phyloP scores from a whole-genome alignment of 106 monocot species.

The Posidonia australis region DNA sequence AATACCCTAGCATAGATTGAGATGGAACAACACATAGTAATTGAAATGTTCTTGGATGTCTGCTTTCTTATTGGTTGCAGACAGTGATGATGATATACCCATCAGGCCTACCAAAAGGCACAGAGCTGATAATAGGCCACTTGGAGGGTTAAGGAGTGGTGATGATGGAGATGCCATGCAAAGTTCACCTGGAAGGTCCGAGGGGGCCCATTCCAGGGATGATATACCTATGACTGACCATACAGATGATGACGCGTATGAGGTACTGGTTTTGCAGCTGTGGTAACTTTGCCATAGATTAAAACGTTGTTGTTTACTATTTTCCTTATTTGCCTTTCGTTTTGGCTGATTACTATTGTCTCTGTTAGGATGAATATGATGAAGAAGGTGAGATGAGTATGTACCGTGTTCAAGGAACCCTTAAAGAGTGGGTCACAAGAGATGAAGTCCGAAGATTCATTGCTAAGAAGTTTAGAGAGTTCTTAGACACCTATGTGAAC shows the following conservation, averaged over 20 bases:
- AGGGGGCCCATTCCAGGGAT: constrained; percentile 54
- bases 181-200: constrained; percentile 93
- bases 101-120: constrained; percentile 70
- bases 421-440: constrained; percentile 96
- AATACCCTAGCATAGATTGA: too few relatives aligned
- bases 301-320: background rate
- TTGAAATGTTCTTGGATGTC: too few relatives aligned
- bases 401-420: constrained; percentile 92
- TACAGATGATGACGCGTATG: constrained; percentile 86
- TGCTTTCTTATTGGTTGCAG: constrained; percentile 26
- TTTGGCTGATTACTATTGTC: constrained; percentile 5
- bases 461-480: constrained; percentile 86
- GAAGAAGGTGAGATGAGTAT: constrained; percentile 79
- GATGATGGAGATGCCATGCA: constrained; percentile 63
- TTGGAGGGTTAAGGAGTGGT: constrained; percentile 53
- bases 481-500: constrained; percentile 80
- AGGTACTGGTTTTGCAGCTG: constrained; percentile 28
- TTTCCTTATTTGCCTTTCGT: background rate
- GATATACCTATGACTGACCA: constrained; percentile 91
- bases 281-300: background rate
- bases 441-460: constrained; percentile 97
- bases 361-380: constrained; percentile 74
- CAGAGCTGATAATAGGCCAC: constrained; percentile 67
- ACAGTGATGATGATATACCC: constrained; percentile 70
- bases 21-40: too few relatives aligned